These are phyloP conservation scores for Aulographum hederae DNA, from an alignment of 2,329 filamentous ascomycete species.

Conservation along the genomic window DNA sequence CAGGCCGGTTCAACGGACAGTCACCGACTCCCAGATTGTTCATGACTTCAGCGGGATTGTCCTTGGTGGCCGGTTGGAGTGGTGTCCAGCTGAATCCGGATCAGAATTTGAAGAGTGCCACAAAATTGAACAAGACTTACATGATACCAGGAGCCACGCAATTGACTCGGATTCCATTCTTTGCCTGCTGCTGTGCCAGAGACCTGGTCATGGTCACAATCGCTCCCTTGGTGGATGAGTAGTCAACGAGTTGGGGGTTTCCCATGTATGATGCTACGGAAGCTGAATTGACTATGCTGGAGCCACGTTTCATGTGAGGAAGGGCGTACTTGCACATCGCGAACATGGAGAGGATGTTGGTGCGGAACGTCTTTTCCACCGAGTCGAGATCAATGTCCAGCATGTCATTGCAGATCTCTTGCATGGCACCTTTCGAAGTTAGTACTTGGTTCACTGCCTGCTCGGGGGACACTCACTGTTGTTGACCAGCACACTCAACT, in stretches of 20 bases:
- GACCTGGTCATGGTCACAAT: conserved; percentile 37
- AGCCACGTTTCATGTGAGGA: conserved; percentile 33
- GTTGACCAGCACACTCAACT: conserved; percentile 33
- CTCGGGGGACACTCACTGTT: conserved; percentile 19
- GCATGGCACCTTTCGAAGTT: conserved; percentile 38
- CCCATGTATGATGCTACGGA: conserved; percentile 37
- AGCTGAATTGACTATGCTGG: conserved; percentile 36
- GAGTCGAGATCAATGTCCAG: conserved; percentile 34
- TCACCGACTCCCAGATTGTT: conserved; percentile 10
- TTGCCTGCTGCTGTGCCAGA: conserved; percentile 32
- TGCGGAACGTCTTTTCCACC: conserved; percentile 37
- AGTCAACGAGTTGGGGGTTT: conserved; percentile 27
- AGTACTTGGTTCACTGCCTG: conserved; percentile 4
- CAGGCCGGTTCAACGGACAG: conserved; percentile 11
- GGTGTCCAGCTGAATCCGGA: conserved; percentile 17
- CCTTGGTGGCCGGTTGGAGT: conserved; percentile 23
- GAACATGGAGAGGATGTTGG: conserved; percentile 40
- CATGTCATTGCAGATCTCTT: conserved; percentile 34
- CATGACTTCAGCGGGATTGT: conserved; percentile 11
- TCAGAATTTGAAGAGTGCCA: not conserved
- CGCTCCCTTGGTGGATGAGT: conserved; percentile 38
- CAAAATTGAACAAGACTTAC: conserved; percentile 4
- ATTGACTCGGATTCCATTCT: conserved; percentile 39
- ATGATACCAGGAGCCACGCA: conserved; percentile 11
- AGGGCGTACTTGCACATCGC: conserved; percentile 39